A percentile compares a stretch with the other conserved stretches of the same genome.
These are phyloP conservation scores for Solanum neorickii DNA, from an alignment of 257 asterid genomes.

Conservation along the genomic window DNA sequence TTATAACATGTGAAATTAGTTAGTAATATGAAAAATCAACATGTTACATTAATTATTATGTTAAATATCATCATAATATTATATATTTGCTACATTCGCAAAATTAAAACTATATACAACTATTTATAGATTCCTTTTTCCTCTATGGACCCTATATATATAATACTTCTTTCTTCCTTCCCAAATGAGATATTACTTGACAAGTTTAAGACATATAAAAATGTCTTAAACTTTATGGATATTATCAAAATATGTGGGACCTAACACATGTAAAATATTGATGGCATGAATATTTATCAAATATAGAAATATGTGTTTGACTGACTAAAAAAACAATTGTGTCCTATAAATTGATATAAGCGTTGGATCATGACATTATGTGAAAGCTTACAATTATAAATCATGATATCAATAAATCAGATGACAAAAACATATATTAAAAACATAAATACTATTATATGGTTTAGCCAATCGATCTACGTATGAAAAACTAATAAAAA, in stretches of 20 bases:
- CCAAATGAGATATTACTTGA: too few relatives aligned
- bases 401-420: too few relatives aligned
- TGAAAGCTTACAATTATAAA: too few relatives aligned
- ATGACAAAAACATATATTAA: too few relatives aligned
- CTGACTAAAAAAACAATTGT: too few relatives aligned
- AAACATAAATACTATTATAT: too few relatives aligned
- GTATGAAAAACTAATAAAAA: too few relatives aligned
- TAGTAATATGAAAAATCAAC: background rate
- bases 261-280: background rate
- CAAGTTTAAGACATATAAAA: too few relatives aligned
- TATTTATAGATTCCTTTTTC: background rate
- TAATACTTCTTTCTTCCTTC: background rate
- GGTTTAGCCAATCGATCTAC: too few relatives aligned
- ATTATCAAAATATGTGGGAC: background rate
- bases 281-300: too few relatives aligned
- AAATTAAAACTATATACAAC: background rate
- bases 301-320: too few relatives aligned
- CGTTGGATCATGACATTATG: fast-evolving
- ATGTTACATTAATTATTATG: background rate
- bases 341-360: too few relatives aligned
- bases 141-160: background rate
- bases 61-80: background rate
- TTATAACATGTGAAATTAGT: background rate
- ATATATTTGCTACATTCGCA: background rate
- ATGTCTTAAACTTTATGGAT: background rate